Evolutionary conservation across 108 stramenopile genomes (phyloP).

Genomic region (Cyclotella cryptica): DNA sequence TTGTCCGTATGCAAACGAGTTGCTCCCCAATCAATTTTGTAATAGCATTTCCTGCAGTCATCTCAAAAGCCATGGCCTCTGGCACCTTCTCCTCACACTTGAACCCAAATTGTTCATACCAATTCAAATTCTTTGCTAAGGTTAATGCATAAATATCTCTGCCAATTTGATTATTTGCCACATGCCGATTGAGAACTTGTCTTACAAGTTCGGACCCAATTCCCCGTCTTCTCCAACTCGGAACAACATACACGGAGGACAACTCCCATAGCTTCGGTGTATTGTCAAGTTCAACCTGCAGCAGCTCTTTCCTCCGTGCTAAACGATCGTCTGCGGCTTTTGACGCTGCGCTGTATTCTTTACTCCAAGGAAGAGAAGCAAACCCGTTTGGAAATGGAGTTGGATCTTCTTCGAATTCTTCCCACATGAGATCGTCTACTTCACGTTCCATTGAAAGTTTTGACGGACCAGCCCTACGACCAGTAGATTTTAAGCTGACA

Average conservation of each 20-base stretch:
- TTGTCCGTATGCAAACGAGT: neutral
- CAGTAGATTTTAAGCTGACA: neutral
- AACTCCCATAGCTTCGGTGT: conserved; percentile 50
- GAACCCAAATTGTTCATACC: conserved; percentile 48
- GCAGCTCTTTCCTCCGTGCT: conserved; percentile 32
- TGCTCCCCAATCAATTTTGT: conserved; percentile 12
- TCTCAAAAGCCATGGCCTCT: conserved; percentile 37
- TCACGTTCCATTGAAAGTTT: conserved; percentile 32
- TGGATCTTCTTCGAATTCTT: conserved; percentile 60
- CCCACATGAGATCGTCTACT: conserved; percentile 54
- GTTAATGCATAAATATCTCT: conserved; percentile 47
- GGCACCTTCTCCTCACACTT: conserved; percentile 25
- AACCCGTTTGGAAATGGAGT: conserved; percentile 44
- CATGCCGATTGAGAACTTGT: conserved; percentile 30
- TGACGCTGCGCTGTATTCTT: conserved; percentile 43
- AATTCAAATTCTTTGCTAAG: conserved; percentile 29
- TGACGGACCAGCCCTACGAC: neutral
- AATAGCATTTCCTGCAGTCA: conserved; percentile 29
- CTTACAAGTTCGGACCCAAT: conserved; percentile 44
- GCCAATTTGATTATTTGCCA: neutral
- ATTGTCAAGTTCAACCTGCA: conserved; percentile 11
- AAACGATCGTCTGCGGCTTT: conserved; percentile 22
- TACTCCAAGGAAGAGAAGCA: conserved; percentile 56
- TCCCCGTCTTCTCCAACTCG: conserved; percentile 29
- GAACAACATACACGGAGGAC: conserved; percentile 51